Percentiles rank a stretch among this genome's conserved stretches.
These are phyloP conservation scores for Leptographium wingfieldii DNA, from an alignment of 2,329 filamentous ascomycete species.

Conservation along the genomic window DNA sequence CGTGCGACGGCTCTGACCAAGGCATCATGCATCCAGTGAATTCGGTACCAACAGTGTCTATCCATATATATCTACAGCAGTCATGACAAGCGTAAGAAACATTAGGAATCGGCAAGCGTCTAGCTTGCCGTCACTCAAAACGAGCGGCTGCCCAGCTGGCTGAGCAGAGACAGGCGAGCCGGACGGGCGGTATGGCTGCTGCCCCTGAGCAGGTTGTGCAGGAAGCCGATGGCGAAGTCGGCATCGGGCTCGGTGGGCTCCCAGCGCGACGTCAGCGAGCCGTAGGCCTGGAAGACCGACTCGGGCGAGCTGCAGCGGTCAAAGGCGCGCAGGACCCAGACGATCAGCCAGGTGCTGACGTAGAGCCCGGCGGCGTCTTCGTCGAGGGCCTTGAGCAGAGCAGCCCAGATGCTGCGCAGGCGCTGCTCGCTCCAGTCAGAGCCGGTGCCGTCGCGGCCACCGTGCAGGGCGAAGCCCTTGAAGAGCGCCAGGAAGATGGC, in stretches of 20 bases:
- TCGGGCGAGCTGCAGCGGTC: conserved; percentile 41
- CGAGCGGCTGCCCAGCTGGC: conserved; percentile 4
- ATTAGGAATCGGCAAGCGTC: neutral
- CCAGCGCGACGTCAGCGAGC: conserved; percentile 35
- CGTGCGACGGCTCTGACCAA: no score
- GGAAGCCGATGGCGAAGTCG: conserved; percentile 33
- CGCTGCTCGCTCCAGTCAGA: conserved; percentile 60
- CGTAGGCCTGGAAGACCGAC: conserved; percentile 42
- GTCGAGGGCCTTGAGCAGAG: conserved; percentile 46
- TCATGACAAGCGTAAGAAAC: neutral
- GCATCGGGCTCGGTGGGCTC: conserved; percentile 26
- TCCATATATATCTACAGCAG: neutral
- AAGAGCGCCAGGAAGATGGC: conserved; percentile 71
- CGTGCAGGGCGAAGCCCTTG: conserved; percentile 67
- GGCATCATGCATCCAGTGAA: neutral
- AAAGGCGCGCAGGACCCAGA: conserved; percentile 52
- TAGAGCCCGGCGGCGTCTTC: conserved; percentile 31
- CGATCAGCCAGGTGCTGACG: conserved; percentile 47
- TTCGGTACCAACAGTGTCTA: neutral
- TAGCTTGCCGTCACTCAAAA: conserved; percentile 1
- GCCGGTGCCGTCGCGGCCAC: conserved; percentile 41
- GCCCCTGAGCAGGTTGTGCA: conserved; percentile 27
- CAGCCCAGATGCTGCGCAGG: conserved; percentile 55
- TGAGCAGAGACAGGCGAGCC: neutral
- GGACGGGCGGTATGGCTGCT: neutral